Base-by-base conservation (phyloP, 2,329 filamentous ascomycete genomes). In the Apiospora arundinis region DNA sequence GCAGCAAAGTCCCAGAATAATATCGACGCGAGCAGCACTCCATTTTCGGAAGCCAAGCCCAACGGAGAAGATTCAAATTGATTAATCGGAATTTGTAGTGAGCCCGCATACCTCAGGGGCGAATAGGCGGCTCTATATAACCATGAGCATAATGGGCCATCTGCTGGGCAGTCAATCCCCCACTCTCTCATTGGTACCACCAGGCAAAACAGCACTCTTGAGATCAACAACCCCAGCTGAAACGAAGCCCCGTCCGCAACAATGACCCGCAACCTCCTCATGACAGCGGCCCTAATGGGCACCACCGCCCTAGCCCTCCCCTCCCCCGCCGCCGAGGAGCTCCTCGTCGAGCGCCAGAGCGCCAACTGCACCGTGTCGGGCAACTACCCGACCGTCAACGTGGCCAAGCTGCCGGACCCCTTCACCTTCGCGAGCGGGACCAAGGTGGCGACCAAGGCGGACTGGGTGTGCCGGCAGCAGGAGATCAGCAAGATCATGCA, bases 401-500 rank as follows among this genome's bases (percentile, higher is more conserved):
- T 75, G 40, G 77, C 79, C 72, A 81, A 83, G 78, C 81, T 85
- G 23, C 83, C 83, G 4, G 84, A 88, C 78, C 86, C 86, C 45
- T 88, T 88, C 79, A 83, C 82, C 40, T 83, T 81, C 67, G 74
- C 81, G 11, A 80, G 80, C 70, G 86, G 86, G 66, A 77, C 74
- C 28, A 83, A 82, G 73, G 81, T 88, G 67, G 81, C 82, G 8
- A 85, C 82, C 71, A 83, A 84, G 77, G 82, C 78, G 37, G 81
- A 86, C 72, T 88, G 83, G 78, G 79, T 81, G 70, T 88, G 87
- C 78, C 85, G 86, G 67, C 80, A 81, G 74, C 77, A 81, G 60
- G 85, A 88, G 78, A 87, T 88, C 76, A 82, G 77, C 76, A 82
- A 83, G 74, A 79, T 84, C 66, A 77, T 88, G 75, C 83, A 87